Conservation (phyloP, 208 protist species). For the Naegleria gruberi region DNA sequence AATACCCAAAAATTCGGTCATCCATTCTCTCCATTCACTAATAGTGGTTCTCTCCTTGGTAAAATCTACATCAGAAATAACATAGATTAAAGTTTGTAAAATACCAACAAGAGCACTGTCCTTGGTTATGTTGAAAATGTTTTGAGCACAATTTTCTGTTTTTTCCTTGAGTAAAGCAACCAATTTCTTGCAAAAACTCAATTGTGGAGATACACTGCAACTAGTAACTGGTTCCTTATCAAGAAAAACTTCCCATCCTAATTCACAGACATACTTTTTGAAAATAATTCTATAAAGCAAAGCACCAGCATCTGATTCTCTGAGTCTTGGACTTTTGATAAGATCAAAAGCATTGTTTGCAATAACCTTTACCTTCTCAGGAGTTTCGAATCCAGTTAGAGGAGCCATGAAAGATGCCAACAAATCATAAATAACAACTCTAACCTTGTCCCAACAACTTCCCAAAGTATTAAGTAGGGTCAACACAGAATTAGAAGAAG, state of each 20-base stretch:
- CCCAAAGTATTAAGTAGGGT: not conserved
- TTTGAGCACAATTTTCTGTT: not conserved
- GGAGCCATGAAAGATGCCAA: not conserved
- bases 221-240: not conserved
- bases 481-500: not conserved
- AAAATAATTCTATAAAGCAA: constrained; percentile 19
- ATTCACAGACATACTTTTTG: constrained; percentile 15
- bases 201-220: not conserved
- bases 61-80: constrained; percentile 23
- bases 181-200: not conserved
- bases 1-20: not conserved
- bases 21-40: constrained; percentile 15
- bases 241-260: constrained; percentile 21
- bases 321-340: constrained; percentile 25
- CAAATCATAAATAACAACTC: not conserved
- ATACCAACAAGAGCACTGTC: not conserved
- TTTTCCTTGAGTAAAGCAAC: not conserved
- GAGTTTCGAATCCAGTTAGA: not conserved
- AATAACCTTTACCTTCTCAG: not conserved
- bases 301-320: constrained; percentile 30
- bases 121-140: constrained; percentile 17
- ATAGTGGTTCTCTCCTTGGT: not conserved
- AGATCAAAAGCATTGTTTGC: not conserved
- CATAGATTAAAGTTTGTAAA: not conserved
- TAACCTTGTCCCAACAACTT: not conserved